Evolutionary conservation across 495 filamentous ascomycete genomes (phyloP).

Genomic region (Halenospora varia): DNA sequence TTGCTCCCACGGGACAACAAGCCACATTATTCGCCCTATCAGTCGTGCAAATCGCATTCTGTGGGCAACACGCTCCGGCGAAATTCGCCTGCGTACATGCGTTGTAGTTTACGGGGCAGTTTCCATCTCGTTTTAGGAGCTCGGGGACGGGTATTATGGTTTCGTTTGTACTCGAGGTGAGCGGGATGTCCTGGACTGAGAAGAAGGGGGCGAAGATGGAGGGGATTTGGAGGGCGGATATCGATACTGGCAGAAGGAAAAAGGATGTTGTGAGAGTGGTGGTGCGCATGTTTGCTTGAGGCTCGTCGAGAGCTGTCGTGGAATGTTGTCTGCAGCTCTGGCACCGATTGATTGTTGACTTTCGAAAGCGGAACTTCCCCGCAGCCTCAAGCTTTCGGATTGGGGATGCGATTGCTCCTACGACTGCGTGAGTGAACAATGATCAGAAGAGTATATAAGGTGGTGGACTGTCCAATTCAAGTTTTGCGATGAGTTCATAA

Average conservation of each 20-base stretch:
- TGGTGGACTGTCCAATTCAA: background rate
- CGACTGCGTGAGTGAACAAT: background rate
- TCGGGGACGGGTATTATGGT: slow-evolving; percentile 7
- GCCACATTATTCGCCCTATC: slow-evolving; percentile 59
- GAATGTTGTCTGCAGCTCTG: background rate
- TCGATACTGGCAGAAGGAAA: slow-evolving; percentile 10
- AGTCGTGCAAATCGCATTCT: slow-evolving; percentile 48
- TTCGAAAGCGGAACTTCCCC: background rate
- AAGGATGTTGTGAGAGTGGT: background rate
- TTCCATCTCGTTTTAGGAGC: slow-evolving; percentile 29
- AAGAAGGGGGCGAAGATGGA: slow-evolving; percentile 17
- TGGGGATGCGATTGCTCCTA: background rate
- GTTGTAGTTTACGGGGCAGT: slow-evolving; percentile 50
- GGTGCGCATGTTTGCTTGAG: slow-evolving; percentile 14
- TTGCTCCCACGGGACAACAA: slow-evolving; percentile 59
- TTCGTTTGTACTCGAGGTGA: slow-evolving; percentile 15
- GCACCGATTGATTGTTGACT: slow-evolving; percentile 1
- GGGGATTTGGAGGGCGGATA: slow-evolving; percentile 21
- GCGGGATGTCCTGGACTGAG: background rate
- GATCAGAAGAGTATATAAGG: background rate
- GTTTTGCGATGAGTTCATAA: background rate
- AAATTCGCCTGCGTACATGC: slow-evolving; percentile 40
- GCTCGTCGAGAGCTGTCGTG: background rate
- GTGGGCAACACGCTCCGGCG: slow-evolving; percentile 50
- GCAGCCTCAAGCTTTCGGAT: no score